phyloP scores from a whole-genome alignment of 2,329 filamentous ascomycete species.

The Fusarium sororula region DNA sequence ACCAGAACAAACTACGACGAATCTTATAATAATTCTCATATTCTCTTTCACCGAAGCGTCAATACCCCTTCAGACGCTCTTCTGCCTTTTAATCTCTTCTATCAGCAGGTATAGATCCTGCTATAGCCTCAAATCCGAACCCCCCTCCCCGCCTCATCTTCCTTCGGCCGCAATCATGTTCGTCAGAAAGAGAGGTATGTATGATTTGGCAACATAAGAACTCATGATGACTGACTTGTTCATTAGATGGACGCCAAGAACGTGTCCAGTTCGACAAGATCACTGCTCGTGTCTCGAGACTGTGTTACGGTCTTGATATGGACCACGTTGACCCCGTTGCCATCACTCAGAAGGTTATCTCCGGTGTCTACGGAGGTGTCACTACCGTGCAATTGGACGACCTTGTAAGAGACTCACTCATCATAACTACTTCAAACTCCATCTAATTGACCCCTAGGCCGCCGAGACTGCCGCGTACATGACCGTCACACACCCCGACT shows the following conservation, averaged over 20 bases:
- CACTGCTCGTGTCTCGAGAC: slow-evolving; percentile 94
- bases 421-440: neutral
- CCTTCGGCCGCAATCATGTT: slow-evolving; percentile 59
- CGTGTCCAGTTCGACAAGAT: slow-evolving; percentile 99
- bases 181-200: slow-evolving; percentile 71
- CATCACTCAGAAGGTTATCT: slow-evolving; percentile 99
- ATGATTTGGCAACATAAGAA: slow-evolving; percentile 3
- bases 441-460: slow-evolving; percentile 66
- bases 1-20: slow-evolving; percentile 32
- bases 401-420: slow-evolving; percentile 71
- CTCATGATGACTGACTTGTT: slow-evolving; percentile 41
- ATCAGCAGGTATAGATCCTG: slow-evolving; percentile 40
- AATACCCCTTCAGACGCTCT: slow-evolving; percentile 29
- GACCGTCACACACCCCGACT: slow-evolving; percentile 99
- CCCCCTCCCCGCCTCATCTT: slow-evolving; percentile 32
- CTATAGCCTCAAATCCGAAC: slow-evolving; percentile 29
- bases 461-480: slow-evolving; percentile 99
- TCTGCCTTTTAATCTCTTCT: slow-evolving; percentile 37
- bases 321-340: slow-evolving; percentile 96
- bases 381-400: slow-evolving; percentile 97
- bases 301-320: slow-evolving; percentile 96
- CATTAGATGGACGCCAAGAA: slow-evolving; percentile 95
- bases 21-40: slow-evolving; percentile 19
- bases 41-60: slow-evolving; percentile 27
- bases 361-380: slow-evolving; percentile 97